These are phyloP conservation scores for Podospora bellae-mahoneyi DNA, from an alignment of 495 filamentous ascomycete genomes.

Conservation along the genomic window DNA sequence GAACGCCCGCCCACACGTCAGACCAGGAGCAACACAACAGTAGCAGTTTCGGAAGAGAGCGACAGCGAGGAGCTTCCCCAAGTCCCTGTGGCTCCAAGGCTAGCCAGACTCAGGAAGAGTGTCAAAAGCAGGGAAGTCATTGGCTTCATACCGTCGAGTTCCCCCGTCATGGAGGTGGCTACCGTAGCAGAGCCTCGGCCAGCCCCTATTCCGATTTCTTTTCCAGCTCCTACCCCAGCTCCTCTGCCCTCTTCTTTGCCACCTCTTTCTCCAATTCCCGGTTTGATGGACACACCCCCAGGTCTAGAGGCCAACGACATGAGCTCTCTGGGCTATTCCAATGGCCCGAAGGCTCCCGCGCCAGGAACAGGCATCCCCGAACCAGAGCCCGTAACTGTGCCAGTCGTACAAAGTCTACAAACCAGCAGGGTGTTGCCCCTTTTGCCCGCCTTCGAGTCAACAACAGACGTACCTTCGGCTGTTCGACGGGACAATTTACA, in stretches of 20 bases:
- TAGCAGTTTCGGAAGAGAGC: slow-evolving; percentile 7
- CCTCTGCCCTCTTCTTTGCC: too few relatives aligned
- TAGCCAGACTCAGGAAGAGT: slow-evolving; percentile 39
- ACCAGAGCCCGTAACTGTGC: background rate
- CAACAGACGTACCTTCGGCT: background rate
- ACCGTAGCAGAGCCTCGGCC: background rate
- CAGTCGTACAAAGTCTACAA: background rate
- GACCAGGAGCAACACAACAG: background rate
- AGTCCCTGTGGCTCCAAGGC: slow-evolving; percentile 26
- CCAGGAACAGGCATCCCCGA: background rate
- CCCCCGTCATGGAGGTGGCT: slow-evolving; percentile 12
- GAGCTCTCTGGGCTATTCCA: background rate
- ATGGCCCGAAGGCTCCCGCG: too few relatives aligned
- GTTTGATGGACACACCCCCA: background rate
- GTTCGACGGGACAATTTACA: background rate
- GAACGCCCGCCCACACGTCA: background rate
- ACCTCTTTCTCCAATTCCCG: background rate
- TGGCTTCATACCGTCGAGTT: slow-evolving; percentile 34
- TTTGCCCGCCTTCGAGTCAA: background rate
- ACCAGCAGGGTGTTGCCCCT: background rate
- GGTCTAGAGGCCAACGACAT: background rate
- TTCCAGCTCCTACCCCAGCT: too few relatives aligned
- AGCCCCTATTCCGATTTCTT: background rate
- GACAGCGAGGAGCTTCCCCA: slow-evolving; percentile 17
- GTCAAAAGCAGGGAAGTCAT: slow-evolving; percentile 46